Conservation (phyloP, 176 grass and related monocot genomes). For the Bolboschoenus planiculmis region DNA sequence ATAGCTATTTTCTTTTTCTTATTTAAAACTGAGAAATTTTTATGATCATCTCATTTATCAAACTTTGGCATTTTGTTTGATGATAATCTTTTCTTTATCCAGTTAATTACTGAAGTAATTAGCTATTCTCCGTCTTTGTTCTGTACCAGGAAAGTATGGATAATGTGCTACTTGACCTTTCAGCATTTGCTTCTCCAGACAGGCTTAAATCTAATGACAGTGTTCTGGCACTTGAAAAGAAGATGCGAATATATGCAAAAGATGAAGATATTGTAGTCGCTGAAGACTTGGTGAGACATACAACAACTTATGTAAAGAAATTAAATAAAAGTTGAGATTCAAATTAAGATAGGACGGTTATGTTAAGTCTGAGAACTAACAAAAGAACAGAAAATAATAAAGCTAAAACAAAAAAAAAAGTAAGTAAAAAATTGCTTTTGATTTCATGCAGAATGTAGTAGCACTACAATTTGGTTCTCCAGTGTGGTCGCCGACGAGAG, state of each 20-base stretch:
- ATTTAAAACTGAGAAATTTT: background rate
- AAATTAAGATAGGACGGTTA: background rate
- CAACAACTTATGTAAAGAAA: background rate
- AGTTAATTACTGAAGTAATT: background rate
- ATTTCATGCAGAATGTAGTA: slow-evolving; percentile 28
- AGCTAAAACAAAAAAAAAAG: background rate
- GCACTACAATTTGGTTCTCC: slow-evolving; percentile 26
- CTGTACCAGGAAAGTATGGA: background rate
- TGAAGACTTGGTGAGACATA: slow-evolving; percentile 13
- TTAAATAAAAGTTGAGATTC: background rate
- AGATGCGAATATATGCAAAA: background rate
- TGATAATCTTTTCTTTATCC: background rate
- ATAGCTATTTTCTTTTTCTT: background rate
- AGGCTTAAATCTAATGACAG: background rate
- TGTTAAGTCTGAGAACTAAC: background rate
- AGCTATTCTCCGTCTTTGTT: background rate
- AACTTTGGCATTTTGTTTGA: background rate
- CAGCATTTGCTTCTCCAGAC: background rate
- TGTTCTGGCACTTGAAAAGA: slow-evolving; percentile 2
- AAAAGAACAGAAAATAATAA: background rate
- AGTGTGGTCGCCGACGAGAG: slow-evolving; percentile 21
- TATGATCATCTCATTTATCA: background rate
- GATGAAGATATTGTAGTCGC: background rate
- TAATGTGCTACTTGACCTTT: background rate
- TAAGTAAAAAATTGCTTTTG: background rate